Conservation (phyloP, 495 filamentous ascomycete species). For the Physcia stellaris region DNA sequence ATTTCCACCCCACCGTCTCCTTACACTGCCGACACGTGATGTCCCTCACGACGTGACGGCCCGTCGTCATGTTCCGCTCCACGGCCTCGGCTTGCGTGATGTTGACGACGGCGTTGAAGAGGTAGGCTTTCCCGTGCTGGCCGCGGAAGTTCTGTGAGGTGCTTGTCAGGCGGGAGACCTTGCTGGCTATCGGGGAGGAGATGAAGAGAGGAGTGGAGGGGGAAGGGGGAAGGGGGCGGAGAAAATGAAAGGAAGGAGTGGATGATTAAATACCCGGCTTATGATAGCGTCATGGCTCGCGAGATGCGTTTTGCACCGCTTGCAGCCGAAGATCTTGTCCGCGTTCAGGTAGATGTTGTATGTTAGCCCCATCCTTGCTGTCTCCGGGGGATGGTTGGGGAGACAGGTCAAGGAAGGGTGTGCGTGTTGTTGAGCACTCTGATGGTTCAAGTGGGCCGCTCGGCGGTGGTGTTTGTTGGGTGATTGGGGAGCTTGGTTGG, state of each 20-base stretch:
- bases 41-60: constrained; percentile 84
- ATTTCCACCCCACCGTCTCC: constrained; percentile 94
- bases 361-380: constrained; percentile 64
- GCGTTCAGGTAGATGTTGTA: constrained; percentile 94
- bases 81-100: constrained; percentile 61
- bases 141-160: constrained; percentile 80
- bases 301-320: constrained; percentile 88
- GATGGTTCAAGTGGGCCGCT: no score
- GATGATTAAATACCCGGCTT: constrained; percentile 53
- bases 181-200: constrained; percentile 7
- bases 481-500: no score
- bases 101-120: constrained; percentile 92
- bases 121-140: constrained; percentile 95
- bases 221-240: constrained; percentile 3
- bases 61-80: constrained; percentile 99
- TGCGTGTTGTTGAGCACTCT: no score
- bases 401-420: no score
- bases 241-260: constrained; percentile 8
- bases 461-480: no score
- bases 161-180: constrained; percentile 9
- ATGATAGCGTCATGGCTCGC: constrained; percentile 93
- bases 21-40: constrained; percentile 82
- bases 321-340: constrained; percentile 87
- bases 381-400: neutral
- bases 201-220: constrained; percentile 5